These are phyloP conservation scores for Phlebiopsis flavidoalba DNA, from an alignment of 768 basidiomycete genomes.

Conservation along the genomic window DNA sequence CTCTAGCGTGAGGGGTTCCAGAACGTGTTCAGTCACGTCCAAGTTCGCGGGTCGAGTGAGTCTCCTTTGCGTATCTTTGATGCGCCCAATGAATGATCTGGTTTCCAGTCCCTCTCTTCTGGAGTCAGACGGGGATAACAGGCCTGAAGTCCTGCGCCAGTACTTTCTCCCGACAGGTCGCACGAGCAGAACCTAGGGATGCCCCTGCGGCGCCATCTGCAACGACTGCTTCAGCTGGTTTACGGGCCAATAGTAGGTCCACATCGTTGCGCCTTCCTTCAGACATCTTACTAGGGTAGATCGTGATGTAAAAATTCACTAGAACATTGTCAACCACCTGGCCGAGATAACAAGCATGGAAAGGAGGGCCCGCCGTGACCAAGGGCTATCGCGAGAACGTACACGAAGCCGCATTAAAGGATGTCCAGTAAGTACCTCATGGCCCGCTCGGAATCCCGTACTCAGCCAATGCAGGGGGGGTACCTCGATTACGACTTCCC, in stretches of 20 bases:
- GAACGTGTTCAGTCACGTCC: slow-evolving; percentile 86
- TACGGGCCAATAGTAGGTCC: slow-evolving; percentile 77
- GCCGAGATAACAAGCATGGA: slow-evolving; percentile 87
- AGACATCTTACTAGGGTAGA: background rate
- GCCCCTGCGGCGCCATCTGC: slow-evolving; percentile 72
- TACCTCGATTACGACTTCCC: slow-evolving; percentile 90
- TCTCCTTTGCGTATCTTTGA: slow-evolving; percentile 9
- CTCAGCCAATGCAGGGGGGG: slow-evolving; percentile 32
- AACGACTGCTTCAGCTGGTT: slow-evolving; percentile 48
- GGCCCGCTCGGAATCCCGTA: background rate
- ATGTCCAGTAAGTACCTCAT: slow-evolving; percentile 45
- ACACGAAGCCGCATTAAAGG: slow-evolving; percentile 47
- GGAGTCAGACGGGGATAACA: slow-evolving; percentile 86
- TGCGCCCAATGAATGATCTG: background rate
- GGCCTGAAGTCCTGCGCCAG: slow-evolving; percentile 84
- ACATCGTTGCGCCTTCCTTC: background rate
- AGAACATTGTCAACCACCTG: slow-evolving; percentile 86
- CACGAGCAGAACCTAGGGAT: slow-evolving; percentile 64
- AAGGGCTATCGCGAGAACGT: slow-evolving; percentile 71
- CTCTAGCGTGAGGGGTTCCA: slow-evolving; percentile 63
- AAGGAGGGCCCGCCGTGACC: slow-evolving; percentile 81
- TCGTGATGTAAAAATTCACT: background rate
- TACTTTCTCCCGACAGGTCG: slow-evolving; percentile 69
- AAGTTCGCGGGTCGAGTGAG: slow-evolving; percentile 88
- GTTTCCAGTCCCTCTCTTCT: slow-evolving; percentile 77